Evolutionary conservation across 1,139 yeast genomes (phyloP).

Genomic region (Candida neerlandica): DNA sequence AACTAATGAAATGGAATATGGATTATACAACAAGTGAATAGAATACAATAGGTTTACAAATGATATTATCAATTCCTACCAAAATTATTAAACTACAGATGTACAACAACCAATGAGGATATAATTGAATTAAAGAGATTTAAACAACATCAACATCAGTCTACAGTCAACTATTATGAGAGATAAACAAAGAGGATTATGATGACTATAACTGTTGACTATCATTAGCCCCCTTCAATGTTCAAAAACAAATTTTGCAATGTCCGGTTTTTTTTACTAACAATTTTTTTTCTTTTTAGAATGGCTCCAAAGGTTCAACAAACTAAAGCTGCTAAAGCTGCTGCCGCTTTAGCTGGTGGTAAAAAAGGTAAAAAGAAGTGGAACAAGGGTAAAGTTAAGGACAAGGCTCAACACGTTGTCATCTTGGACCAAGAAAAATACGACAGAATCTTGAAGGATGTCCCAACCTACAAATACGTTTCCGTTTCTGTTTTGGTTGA

Average conservation of each 20-base stretch:
- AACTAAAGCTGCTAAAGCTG: constrained; percentile 99
- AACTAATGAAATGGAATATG: background rate
- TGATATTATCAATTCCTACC: too few relatives aligned
- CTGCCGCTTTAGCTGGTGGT: constrained; percentile 99
- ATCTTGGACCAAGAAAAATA: constrained; percentile 97
- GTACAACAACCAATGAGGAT: too few relatives aligned
- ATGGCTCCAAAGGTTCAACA: constrained; percentile 99
- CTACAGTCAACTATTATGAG: background rate
- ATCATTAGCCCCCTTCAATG: background rate
- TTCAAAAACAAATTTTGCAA: background rate
- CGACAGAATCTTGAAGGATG: constrained; percentile 99
- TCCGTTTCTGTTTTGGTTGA: constrained; percentile 98
- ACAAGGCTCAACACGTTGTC: constrained; percentile 98
- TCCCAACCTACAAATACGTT: constrained; percentile 97
- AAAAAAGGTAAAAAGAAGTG: constrained; percentile 99
- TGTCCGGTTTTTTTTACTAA: constrained; percentile 31
- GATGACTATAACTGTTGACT: background rate
- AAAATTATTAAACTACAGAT: too few relatives aligned
- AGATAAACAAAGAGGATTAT: background rate
- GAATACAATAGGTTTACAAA: too few relatives aligned
- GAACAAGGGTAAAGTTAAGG: constrained; percentile 99
- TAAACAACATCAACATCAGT: background rate
- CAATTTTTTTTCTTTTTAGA: constrained; percentile 32
- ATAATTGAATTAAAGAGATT: too few relatives aligned
- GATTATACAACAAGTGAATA: too few relatives aligned